Conservation (phyloP, 1,139 yeast species). For the Magnusiomyces clavatus region DNA sequence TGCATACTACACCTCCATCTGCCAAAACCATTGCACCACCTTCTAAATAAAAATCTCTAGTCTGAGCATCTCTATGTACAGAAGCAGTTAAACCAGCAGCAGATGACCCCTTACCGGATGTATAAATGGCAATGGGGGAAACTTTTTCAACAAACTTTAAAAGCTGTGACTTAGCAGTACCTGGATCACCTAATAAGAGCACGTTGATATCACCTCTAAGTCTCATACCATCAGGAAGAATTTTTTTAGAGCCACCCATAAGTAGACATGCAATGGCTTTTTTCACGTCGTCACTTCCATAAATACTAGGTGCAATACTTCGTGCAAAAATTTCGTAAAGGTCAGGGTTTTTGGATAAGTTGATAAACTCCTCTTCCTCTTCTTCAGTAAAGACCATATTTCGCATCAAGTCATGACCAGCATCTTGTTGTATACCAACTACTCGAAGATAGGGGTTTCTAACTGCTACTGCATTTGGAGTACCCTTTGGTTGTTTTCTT, state of each 20-base stretch:
- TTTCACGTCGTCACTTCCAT: constrained; percentile 87
- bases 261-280: constrained; percentile 86
- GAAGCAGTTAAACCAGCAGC: constrained; percentile 99
- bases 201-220: constrained; percentile 96
- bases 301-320: constrained; percentile 94
- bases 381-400: constrained; percentile 70
- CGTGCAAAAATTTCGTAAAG: constrained; percentile 76
- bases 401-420: constrained; percentile 56
- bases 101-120: constrained; percentile 98
- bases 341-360: constrained; percentile 73
- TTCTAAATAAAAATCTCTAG: constrained; percentile 89
- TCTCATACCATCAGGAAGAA: constrained; percentile 93
- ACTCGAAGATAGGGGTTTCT: constrained; percentile 87
- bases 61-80: constrained; percentile 82
- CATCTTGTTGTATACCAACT: constrained; percentile 77
- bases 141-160: constrained; percentile 92
- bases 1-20: constrained; percentile 98
- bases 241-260: constrained; percentile 90
- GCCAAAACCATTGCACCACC: constrained; percentile 99
- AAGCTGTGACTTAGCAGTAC: constrained; percentile 95
- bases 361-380: constrained; percentile 86
- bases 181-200: constrained; percentile 91
- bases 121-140: constrained; percentile 89
- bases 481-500: constrained; percentile 46
- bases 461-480: constrained; percentile 65